Base-by-base conservation (phyloP, 2,329 filamentous ascomycete genomes). In the Nothophaeocryptopus gaeumannii region DNA sequence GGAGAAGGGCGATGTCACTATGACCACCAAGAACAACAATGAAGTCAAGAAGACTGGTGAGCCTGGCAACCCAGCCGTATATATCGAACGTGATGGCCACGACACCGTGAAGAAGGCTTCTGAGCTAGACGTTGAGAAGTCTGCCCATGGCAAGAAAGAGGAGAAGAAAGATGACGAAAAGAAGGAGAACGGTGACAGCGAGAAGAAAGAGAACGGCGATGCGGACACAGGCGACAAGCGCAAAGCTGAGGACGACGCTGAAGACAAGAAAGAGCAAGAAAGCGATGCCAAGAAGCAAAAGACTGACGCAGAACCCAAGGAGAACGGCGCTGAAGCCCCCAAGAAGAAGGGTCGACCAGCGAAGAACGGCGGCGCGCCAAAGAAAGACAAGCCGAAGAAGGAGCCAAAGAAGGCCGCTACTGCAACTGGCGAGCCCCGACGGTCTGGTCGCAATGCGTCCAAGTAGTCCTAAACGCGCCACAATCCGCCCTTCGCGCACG, bases 91-190 rank as follows among this genome's bases (percentile, higher is more conserved):
- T 39, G 71, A 74, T 11, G 82, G 82, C 40, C 83, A 85, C 59
- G 82, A 85, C 64, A 81, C 84, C 14, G 81, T 84, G 45, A 84
- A 85, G 71, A 75, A 74, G 54, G 79, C 81, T 10, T 78, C 74
- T 37, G 82, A 85, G 67, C 70, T 85, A 26, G 74, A 77, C 2
- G 72, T 84, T 31, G 79, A 83, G 49, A 63, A 77, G 58, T 73
- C 74, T 53, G 68, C 60, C 31, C 63, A 68, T 26, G 66, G 73
- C 48, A 65, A 71, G 52, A 70, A 73, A 46, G 67, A 71, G 26
- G 67, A 63, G 41, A 50, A 58, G 13, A 49, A 61, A 40, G 41
- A 56, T 13, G 56, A 58, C 8, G 50, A 51, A 2, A 53, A 59
- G 30, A 51, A 58, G 29, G 56, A 58, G 13, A 51, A 53, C 9